Percentiles rank a stretch among this genome's conserved stretches.
phyloP scores from a whole-genome alignment of 1,284 basidiomycete species.

The Cryptococcus floricola region DNA sequence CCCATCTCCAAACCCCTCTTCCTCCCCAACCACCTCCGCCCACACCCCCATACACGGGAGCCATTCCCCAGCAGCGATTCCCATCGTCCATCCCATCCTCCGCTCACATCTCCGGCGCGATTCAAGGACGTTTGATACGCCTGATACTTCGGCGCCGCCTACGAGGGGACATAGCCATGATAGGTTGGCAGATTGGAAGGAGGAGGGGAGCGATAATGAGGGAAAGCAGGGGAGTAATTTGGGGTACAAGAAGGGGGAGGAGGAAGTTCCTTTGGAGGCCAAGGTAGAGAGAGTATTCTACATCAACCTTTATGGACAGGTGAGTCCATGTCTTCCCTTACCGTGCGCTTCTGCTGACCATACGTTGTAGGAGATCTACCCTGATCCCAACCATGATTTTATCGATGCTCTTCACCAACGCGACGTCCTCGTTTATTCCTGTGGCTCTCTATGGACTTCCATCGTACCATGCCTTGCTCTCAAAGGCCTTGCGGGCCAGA shows the following conservation, averaged over 20 bases:
- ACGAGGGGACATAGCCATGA: slow-evolving; percentile 11
- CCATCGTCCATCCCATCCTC: slow-evolving; percentile 24
- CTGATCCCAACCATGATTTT: slow-evolving; percentile 78
- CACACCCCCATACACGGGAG: slow-evolving; percentile 10
- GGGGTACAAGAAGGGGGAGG: slow-evolving; percentile 46
- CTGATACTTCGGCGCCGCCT: slow-evolving; percentile 22
- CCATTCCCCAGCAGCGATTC: slow-evolving; percentile 8
- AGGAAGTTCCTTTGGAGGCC: slow-evolving; percentile 61
- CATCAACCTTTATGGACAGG: slow-evolving; percentile 84
- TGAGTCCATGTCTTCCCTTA: slow-evolving; percentile 14
- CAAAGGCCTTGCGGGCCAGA: slow-evolving; percentile 71
- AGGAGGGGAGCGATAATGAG: slow-evolving; percentile 57
- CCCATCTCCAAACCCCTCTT: slow-evolving; percentile 56
- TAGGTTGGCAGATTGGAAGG: slow-evolving; percentile 15
- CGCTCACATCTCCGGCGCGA: slow-evolving; percentile 30
- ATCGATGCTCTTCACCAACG: slow-evolving; percentile 62
- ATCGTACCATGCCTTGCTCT: slow-evolving; percentile 88
- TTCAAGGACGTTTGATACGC: slow-evolving; percentile 46
- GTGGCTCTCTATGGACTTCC: slow-evolving; percentile 89
- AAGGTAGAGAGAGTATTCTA: slow-evolving; percentile 73
- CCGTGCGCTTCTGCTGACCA: neutral
- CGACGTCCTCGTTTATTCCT: slow-evolving; percentile 80
- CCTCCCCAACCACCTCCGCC: slow-evolving; percentile 8
- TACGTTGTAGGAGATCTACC: slow-evolving; percentile 65
- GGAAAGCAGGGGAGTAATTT: slow-evolving; percentile 37